Percentiles rank a stretch among this genome's conserved stretches.
Conservation (phyloP, 371 early-diverging fungal species). For the Apophysomyces variabilis region DNA sequence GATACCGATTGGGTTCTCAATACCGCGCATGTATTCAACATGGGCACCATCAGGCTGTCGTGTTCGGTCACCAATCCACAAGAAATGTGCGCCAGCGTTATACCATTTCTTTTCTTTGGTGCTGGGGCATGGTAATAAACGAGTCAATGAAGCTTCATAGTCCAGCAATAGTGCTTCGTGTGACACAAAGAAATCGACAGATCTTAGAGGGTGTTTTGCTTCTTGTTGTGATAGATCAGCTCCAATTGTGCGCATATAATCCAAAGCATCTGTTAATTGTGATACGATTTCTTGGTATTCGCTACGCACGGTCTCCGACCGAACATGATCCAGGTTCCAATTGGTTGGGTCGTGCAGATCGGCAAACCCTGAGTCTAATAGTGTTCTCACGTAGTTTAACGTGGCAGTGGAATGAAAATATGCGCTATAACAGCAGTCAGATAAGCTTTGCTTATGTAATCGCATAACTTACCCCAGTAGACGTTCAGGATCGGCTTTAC, state of each 20-base stretch:
- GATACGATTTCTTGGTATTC: constrained; percentile 92
- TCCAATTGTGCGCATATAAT: constrained; percentile 92
- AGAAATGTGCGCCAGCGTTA: constrained; percentile 86
- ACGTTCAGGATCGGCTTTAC: constrained; percentile 93
- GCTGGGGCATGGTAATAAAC: constrained; percentile 53
- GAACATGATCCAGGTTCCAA: constrained; percentile 93
- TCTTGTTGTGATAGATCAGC: constrained; percentile 56
- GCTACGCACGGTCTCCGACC: constrained; percentile 73
- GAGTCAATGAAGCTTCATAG: constrained; percentile 87
- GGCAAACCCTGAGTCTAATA: constrained; percentile 82
- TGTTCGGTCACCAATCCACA: constrained; percentile 98
- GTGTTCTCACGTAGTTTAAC: constrained; percentile 89
- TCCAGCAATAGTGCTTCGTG: constrained; percentile 95
- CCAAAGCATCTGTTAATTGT: constrained; percentile 84
- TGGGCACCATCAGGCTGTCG: constrained; percentile 95
- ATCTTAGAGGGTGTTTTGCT: constrained; percentile 38
- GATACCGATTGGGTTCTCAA: constrained; percentile 95
- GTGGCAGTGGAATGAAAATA: constrained; percentile 99
- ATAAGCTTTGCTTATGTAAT: background rate
- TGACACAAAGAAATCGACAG: constrained; percentile 91
- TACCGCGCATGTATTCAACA: constrained; percentile 94
- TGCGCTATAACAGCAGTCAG: constrained; percentile 54
- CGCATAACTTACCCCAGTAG: constrained; percentile 67
- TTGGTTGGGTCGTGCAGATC: constrained; percentile 89
- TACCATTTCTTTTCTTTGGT: constrained; percentile 53